A percentile compares a stretch with the other conserved stretches of the same genome.
These are phyloP conservation scores for Erysimum cheiri DNA, from an alignment of 441 rosid genomes.

Conservation along the genomic window DNA sequence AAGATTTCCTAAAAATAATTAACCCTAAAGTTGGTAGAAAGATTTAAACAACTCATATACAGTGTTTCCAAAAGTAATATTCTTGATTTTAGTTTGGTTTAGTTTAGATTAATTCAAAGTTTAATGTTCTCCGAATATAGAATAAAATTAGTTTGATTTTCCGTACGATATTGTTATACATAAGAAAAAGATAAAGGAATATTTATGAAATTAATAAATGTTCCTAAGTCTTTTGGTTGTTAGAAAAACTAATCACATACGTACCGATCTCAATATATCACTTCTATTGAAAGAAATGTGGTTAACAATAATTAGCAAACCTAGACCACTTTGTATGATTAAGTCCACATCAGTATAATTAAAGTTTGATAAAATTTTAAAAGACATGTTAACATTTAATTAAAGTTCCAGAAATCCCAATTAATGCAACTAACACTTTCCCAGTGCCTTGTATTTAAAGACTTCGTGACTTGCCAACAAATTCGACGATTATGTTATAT, in stretches of 20 bases:
- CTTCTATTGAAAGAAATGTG: constrained; percentile 1
- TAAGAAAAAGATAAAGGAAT: background rate
- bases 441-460: constrained; percentile 18
- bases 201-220: background rate
- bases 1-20: background rate
- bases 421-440: constrained; percentile 12
- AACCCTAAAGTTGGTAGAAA: background rate
- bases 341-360: constrained; percentile 1
- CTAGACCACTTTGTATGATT: background rate
- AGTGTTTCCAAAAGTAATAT: background rate
- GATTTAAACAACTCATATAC: background rate
- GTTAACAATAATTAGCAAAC: constrained; percentile 26
- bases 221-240: background rate
- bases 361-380: background rate
- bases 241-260: constrained; percentile 18
- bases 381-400: constrained; percentile 13
- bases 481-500: background rate
- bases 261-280: background rate
- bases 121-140: background rate
- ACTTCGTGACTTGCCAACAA: constrained; percentile 26
- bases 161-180: background rate
- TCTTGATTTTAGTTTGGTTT: background rate
- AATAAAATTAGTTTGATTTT: background rate
- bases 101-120: background rate
- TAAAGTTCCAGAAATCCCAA: background rate